Evolutionary conservation across 805 yeast genomes (phyloP).

Genomic region (Lipomyces oligophaga): DNA sequence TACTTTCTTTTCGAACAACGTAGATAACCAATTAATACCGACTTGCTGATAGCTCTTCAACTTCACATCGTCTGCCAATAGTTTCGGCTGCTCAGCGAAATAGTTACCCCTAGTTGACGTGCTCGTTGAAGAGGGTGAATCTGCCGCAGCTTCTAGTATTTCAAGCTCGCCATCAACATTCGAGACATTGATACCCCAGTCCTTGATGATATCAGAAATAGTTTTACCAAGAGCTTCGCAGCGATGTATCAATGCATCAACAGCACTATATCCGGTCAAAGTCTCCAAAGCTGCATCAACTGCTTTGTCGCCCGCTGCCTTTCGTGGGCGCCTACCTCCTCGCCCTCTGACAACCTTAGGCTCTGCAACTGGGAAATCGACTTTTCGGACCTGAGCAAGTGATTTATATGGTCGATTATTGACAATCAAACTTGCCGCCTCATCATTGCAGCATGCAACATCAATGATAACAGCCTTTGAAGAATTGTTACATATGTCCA

Average conservation of each 20-base stretch:
- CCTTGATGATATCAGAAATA: slow-evolving; percentile 66
- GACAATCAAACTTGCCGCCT: slow-evolving; percentile 61
- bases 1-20: slow-evolving; percentile 70
- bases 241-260: slow-evolving; percentile 80
- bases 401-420: slow-evolving; percentile 64
- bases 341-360: slow-evolving; percentile 31
- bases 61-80: slow-evolving; percentile 58
- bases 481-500: slow-evolving; percentile 76
- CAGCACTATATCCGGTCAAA: slow-evolving; percentile 86
- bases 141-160: slow-evolving; percentile 35
- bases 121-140: slow-evolving; percentile 14
- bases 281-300: slow-evolving; percentile 59
- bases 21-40: slow-evolving; percentile 90
- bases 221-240: slow-evolving; percentile 74
- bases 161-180: slow-evolving; percentile 65
- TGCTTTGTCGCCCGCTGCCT: slow-evolving; percentile 48
- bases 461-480: slow-evolving; percentile 73
- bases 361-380: slow-evolving; percentile 47
- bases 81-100: slow-evolving; percentile 66
- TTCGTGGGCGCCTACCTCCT: slow-evolving; percentile 37
- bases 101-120: slow-evolving; percentile 32
- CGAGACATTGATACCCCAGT: slow-evolving; percentile 83
- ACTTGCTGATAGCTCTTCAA: slow-evolving; percentile 91
- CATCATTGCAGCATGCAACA: slow-evolving; percentile 66
- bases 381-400: slow-evolving; percentile 56